Conservation (phyloP, 768 basidiomycete species). For the Lentinula lateritia region DNA sequence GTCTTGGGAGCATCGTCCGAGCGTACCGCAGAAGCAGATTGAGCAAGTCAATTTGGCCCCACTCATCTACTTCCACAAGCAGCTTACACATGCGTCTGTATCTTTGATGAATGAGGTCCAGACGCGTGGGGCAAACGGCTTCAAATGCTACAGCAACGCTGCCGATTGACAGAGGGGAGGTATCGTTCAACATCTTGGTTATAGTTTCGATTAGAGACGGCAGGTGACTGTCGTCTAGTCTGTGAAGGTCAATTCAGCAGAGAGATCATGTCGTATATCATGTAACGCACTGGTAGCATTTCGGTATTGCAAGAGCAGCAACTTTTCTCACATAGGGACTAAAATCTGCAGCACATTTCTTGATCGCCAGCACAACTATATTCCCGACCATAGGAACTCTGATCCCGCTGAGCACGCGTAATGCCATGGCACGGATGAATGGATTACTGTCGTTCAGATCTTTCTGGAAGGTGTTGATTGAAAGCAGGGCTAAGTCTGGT, state of each 20-base stretch:
- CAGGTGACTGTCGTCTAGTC: slow-evolving; percentile 70
- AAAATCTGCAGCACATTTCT: slow-evolving; percentile 86
- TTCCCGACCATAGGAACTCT: slow-evolving; percentile 84
- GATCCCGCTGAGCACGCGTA: slow-evolving; percentile 90
- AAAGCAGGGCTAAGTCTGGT: slow-evolving; percentile 90
- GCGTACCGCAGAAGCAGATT: slow-evolving; percentile 79
- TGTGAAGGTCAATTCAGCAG: slow-evolving; percentile 22
- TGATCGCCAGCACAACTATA: slow-evolving; percentile 82
- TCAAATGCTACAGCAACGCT: slow-evolving; percentile 83
- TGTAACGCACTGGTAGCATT: slow-evolving; percentile 58
- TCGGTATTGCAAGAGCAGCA: slow-evolving; percentile 85
- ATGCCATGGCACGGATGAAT: slow-evolving; percentile 92
- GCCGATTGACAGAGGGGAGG: slow-evolving; percentile 84
- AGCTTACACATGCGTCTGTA: slow-evolving; percentile 80
- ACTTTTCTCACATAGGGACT: slow-evolving; percentile 95
- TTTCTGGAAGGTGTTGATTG: slow-evolving; percentile 98
- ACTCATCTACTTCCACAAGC: slow-evolving; percentile 92
- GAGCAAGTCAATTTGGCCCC: slow-evolving; percentile 86
- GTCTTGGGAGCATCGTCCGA: slow-evolving; percentile 74
- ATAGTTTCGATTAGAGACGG: slow-evolving; percentile 67
- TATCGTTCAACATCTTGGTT: slow-evolving; percentile 59
- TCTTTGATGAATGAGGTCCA: slow-evolving; percentile 85
- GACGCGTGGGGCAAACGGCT: slow-evolving; percentile 77
- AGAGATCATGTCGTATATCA: background rate
- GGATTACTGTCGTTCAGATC: slow-evolving; percentile 91